Conservation (phyloP, 176 grass and related monocot genomes). For the Melocanna baccifera region DNA sequence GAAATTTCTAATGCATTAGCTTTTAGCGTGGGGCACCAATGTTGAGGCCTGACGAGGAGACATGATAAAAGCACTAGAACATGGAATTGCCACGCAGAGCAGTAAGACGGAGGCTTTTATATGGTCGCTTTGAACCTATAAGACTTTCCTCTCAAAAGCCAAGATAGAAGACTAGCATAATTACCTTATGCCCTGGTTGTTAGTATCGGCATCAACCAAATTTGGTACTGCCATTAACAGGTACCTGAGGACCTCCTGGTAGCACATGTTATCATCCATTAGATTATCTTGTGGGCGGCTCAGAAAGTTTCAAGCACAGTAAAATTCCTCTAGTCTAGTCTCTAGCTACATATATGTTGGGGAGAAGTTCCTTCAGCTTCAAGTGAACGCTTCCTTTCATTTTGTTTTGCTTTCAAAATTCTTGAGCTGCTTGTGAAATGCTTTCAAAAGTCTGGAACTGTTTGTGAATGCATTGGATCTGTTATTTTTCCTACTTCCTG, state of each 20-base stretch:
- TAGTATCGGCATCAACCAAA: neutral
- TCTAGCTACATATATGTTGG: too few relatives aligned
- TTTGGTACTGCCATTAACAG: neutral
- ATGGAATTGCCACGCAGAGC: neutral
- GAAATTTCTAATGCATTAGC: neutral
- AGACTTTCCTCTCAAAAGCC: neutral
- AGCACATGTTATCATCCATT: neutral
- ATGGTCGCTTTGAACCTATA: neutral
- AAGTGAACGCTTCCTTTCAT: neutral
- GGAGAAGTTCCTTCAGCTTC: neutral
- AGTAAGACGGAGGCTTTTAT: neutral
- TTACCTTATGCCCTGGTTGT: neutral
- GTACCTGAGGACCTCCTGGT: neutral
- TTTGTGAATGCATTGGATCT: constrained; percentile 1
- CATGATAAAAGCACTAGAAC: neutral
- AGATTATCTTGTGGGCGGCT: too few relatives aligned
- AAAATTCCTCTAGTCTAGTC: too few relatives aligned
- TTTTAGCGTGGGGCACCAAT: neutral
- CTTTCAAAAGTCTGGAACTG: neutral
- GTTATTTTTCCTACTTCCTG: constrained; percentile 22
- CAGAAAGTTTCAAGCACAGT: too few relatives aligned
- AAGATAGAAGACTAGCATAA: neutral
- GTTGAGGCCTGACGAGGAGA: neutral
- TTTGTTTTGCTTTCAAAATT: constrained; percentile 2
- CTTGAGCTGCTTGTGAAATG: neutral